Conservation (phyloP, 2,329 filamentous ascomycete genomes). For the Colletotrichum somersetense region DNA sequence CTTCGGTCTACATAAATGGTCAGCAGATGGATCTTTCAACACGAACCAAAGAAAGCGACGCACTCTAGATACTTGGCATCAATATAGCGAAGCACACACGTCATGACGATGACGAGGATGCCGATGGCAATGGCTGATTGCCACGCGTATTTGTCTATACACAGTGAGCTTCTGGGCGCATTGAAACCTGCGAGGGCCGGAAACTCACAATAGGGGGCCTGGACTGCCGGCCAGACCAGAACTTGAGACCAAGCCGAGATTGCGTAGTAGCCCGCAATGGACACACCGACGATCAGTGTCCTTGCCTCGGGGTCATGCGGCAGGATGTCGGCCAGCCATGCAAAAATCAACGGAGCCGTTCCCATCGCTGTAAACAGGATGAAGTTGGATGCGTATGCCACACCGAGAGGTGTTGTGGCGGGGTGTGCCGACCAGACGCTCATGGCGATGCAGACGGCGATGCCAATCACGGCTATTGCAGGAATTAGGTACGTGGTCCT, state of each 20-base stretch:
- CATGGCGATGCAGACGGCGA: slow-evolving; percentile 64
- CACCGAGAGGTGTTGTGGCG: slow-evolving; percentile 54
- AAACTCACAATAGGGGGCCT: slow-evolving; percentile 61
- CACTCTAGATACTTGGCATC: slow-evolving; percentile 55
- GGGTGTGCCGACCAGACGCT: slow-evolving; percentile 65
- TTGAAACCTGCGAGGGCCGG: neutral
- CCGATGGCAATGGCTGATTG: slow-evolving; percentile 60
- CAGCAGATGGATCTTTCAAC: neutral
- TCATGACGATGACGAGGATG: slow-evolving; percentile 60
- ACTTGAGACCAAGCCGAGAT: slow-evolving; percentile 65
- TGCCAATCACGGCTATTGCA: slow-evolving; percentile 54
- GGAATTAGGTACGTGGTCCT: neutral
- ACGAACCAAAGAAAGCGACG: neutral
- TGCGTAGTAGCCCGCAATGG: slow-evolving; percentile 63
- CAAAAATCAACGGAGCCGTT: slow-evolving; percentile 64
- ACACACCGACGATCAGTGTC: slow-evolving; percentile 61
- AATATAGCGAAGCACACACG: slow-evolving; percentile 56
- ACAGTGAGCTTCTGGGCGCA: slow-evolving; percentile 6
- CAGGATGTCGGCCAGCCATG: slow-evolving; percentile 63
- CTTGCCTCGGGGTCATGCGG: slow-evolving; percentile 64
- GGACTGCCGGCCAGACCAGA: slow-evolving; percentile 63
- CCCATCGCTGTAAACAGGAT: slow-evolving; percentile 62
- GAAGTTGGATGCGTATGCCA: slow-evolving; percentile 66
- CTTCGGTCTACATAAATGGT: slow-evolving; percentile 22
- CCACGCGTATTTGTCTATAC: slow-evolving; percentile 60